phyloP scores from a whole-genome alignment of 2,329 filamentous ascomycete genomes.

The Triangularia setosa region DNA sequence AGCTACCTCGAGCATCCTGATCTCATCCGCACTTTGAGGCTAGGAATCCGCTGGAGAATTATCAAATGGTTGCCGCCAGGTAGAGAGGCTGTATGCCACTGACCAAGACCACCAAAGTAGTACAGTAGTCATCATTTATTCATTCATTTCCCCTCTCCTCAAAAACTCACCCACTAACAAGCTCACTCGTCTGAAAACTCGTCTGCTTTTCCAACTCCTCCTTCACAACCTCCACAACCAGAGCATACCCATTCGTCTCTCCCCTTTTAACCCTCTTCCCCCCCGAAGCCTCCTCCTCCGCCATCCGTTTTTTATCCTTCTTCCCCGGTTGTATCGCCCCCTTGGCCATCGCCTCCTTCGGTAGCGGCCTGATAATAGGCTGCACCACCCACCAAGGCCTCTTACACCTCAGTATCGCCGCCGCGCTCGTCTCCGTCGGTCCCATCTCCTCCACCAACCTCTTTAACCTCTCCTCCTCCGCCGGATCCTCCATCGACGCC shows the following conservation, averaged over 20 bases:
- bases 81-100: neutral
- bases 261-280: constrained; percentile 11
- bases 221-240: neutral
- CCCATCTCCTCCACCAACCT: constrained; percentile 30
- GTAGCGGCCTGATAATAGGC: constrained; percentile 79
- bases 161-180: constrained; percentile 19
- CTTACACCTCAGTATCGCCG: constrained; percentile 68
- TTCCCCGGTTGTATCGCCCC: constrained; percentile 69
- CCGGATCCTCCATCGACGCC: constrained; percentile 43
- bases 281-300: constrained; percentile 14
- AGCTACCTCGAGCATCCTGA: neutral
- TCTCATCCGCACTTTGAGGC: neutral
- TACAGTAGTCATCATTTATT: neutral
- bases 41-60: neutral
- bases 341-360: constrained; percentile 80
- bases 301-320: constrained; percentile 36
- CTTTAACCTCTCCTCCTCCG: constrained; percentile 25
- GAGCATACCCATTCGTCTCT: neutral
- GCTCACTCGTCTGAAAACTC: constrained; percentile 14
- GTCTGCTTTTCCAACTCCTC: constrained; percentile 16
- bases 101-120: neutral
- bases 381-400: constrained; percentile 89
- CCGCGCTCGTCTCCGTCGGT: constrained; percentile 57
- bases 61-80: neutral
- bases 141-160: neutral